Evolutionary conservation across 768 basidiomycete species (phyloP).

Genomic region (Suillus decipiens): DNA sequence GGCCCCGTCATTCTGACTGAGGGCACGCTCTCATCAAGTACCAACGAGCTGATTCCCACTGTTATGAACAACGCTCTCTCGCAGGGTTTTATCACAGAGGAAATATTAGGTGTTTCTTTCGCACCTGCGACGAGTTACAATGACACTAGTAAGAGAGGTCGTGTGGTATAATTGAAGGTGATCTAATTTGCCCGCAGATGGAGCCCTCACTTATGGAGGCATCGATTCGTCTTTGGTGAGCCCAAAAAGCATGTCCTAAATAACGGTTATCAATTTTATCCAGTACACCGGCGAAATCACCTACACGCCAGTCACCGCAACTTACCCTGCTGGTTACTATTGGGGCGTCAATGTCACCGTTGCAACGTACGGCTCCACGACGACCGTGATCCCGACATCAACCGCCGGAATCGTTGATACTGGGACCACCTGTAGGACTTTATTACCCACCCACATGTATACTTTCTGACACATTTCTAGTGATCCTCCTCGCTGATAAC

Average conservation of each 20-base stretch:
- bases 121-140: conserved; percentile 16
- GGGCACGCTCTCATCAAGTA: conserved; percentile 11
- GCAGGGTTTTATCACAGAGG: conserved; percentile 17
- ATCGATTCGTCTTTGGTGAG: conserved; percentile 15
- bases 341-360: conserved; percentile 22
- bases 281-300: conserved; percentile 21
- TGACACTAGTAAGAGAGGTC: conserved; percentile 7
- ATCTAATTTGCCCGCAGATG: conserved; percentile 9
- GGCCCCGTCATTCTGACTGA: conserved; percentile 19
- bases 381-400: conserved; percentile 14
- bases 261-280: not conserved
- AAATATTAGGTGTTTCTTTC: conserved; percentile 20
- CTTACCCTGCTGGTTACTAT: conserved; percentile 20
- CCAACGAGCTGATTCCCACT: conserved; percentile 17
- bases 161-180: not conserved
- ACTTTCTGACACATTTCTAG: conserved; percentile 1
- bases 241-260: not conserved
- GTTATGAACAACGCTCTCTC: conserved; percentile 20
- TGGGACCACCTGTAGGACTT: conserved; percentile 18
- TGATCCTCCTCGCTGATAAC: conserved; percentile 18
- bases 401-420: conserved; percentile 25
- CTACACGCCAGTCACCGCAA: conserved; percentile 22
- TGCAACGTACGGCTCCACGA: conserved; percentile 7
- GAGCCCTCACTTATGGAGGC: conserved; percentile 22
- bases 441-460: not conserved